Percentiles rank a stretch among this genome's conserved stretches.
phyloP scores from a whole-genome alignment of 129 eudicot genomes.

The Chrysanthemum lavandulifolium region DNA sequence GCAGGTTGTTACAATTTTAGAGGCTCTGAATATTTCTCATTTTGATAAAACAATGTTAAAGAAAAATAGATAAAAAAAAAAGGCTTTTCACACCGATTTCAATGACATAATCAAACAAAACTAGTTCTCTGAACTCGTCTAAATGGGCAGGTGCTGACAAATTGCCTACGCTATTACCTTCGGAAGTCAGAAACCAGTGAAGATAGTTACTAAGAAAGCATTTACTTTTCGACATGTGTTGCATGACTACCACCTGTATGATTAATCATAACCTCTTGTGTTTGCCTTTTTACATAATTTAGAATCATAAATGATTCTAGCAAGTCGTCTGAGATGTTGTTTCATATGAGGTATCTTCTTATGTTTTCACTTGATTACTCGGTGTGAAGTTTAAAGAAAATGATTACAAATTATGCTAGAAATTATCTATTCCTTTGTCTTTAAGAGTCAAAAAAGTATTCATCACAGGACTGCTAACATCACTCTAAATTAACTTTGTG shows the following conservation, averaged over 20 bases:
- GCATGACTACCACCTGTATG: constrained; percentile 11
- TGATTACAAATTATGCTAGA: not conserved
- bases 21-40: not conserved
- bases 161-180: constrained; percentile 92
- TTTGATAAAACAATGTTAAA: not conserved
- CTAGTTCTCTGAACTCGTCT: not conserved
- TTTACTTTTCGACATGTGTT: not conserved
- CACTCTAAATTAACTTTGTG: too few species aligned
- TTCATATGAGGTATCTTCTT: not conserved
- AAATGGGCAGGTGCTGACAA: constrained; percentile 65
- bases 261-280: constrained; percentile 11
- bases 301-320: constrained; percentile 18
- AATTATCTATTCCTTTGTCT: too few species aligned
- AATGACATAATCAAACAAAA: not conserved
- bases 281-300: constrained; percentile 17
- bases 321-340: not conserved
- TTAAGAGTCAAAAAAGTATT: too few species aligned
- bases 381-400: not conserved
- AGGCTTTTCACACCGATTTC: too few species aligned
- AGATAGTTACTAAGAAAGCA: constrained; percentile 71
- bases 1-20: not conserved
- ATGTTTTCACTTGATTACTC: not conserved
- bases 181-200: constrained; percentile 82
- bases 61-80: not conserved
- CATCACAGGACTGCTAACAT: too few species aligned